Base-by-base conservation (phyloP, 306 rosid genomes). In the Dryas octopetala region DNA sequence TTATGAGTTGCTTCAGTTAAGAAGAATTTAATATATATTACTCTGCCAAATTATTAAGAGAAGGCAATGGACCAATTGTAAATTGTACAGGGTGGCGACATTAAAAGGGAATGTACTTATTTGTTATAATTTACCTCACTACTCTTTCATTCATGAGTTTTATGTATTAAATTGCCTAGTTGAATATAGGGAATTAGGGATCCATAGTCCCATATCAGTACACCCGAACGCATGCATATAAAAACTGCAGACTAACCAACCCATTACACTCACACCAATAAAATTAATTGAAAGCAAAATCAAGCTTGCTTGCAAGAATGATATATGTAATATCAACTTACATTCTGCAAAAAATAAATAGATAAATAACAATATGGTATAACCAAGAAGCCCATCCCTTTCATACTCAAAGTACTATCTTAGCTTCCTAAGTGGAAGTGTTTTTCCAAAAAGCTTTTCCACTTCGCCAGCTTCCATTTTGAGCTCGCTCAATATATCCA, bases 391-490 rank as follows among this genome's bases (percentile, higher is more conserved):
- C 50, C 16, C 54, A 12, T 52, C 70, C 48, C 23, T 70, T 61
- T 66, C 61, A 40, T 60, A 57, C 66, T 72, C 47, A 32, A 48
- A 32, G 38, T 32, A 46, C 76, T 83, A 95, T 78, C 96, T 86
- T 38, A 95, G 82, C 83, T 86, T 95, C 85, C 97, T 84, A 50
- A 92, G 19, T 4, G 99, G 89, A 81, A 92, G 83, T 48, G 97
- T 86, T 69, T 76, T 63, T 62, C 97, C 97, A 70, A 95, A 95
- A 68, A 89, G 89, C 70, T 85, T 77, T 78, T 85, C 97, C 52
- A 90, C 89, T 86, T 95, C 92, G 9, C 32, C 53, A 7, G 97
- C 97, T 84, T 90, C 97, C 97, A 95, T 81, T 83, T 90, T 80
- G 53, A 95, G 93, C 74, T 86, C 79, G 53, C 73, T 60, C 59